Base-by-base conservation (phyloP, 2,329 filamentous ascomycete genomes). In the Aspergillus phoenicis region DNA sequence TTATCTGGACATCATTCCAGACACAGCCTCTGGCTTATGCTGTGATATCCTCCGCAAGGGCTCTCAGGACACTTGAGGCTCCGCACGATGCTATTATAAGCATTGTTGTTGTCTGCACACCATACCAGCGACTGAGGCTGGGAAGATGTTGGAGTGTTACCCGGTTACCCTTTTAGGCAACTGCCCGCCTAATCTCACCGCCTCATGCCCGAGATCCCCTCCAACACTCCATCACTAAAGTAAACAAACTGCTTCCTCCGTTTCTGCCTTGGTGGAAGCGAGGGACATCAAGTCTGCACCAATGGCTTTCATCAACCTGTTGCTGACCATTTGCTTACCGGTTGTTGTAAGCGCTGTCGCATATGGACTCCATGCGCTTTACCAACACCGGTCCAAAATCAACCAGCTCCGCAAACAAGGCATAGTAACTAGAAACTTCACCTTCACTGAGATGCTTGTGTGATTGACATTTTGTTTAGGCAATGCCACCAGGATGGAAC, bases 401-500 rank as follows among this genome's bases (percentile, higher is more conserved):
- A 41, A 55, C 38, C 20, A 5, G 26, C 26, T 55, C 36, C 52
- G 52, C 22, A 39, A 55, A 55, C 52, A 55, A 43, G 52, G 20
- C 20, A 20, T 20, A 20, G 20, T 20, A 20, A 20, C 20, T 20
- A 20, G 20, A 20, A 20, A 20, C 20, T 20, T 20, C 20, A 20
- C 20, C 20, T 20, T 20, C 20, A 20, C 20, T 20, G 20, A 20
- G 20, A 20, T 20, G 20, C 20, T 20, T 20, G 20, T 20, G 20
- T 20, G 20, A 20, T 20, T 20, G 20, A 20, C 20, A 20, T 20
- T 20, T 20, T 20, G 26, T 30, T 4, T 17, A 55, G 52, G 22
- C 13, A 24, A 55, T 55, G 52, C 52, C 52, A 11, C 17, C 41
- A 45, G 47, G 47, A 33, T 55, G 52, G 52, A 55, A 20, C 15